These are phyloP conservation scores for Tetrahymena elliotti DNA, from an alignment of 73 alveolate genomes.

Conservation along the genomic window DNA sequence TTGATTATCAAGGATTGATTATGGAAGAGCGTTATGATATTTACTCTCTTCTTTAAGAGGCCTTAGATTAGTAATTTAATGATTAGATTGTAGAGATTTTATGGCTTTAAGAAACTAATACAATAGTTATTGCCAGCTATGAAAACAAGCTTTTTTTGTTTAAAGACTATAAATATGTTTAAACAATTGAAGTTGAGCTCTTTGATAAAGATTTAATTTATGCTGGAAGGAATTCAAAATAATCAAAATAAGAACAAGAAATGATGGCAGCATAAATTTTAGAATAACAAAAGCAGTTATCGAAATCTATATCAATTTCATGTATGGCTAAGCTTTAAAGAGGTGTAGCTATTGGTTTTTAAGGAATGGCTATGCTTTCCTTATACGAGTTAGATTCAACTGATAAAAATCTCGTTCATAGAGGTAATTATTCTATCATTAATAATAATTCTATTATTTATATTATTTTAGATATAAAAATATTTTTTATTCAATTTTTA, in stretches of 20 bases:
- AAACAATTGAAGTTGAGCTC: not conserved
- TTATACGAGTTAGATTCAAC: not conserved
- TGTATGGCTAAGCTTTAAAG: not conserved
- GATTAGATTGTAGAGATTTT: not conserved
- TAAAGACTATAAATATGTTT: not conserved
- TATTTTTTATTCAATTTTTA: not conserved
- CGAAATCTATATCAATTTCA: not conserved
- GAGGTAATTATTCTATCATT: not conserved
- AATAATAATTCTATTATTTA: not conserved
- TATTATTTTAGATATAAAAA: not conserved
- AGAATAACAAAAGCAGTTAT: not conserved
- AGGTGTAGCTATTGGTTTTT: not conserved
- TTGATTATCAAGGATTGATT: not conserved
- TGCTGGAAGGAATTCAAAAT: not conserved
- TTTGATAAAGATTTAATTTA: not conserved
- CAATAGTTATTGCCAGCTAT: not conserved
- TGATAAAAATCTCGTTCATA: not conserved
- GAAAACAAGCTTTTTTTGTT: not conserved
- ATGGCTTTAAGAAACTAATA: not conserved
- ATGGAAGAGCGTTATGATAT: not conserved
- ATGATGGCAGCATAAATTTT: not conserved
- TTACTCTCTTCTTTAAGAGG: not conserved
- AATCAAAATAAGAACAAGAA: not conserved
- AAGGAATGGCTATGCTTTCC: not conserved
- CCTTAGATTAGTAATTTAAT: not conserved